Percentiles rank a stretch among this genome's conserved stretches.
Evolutionary conservation across 2,329 filamentous ascomycete genomes (phyloP).

Genomic region (Talaromyces funiculosus): DNA sequence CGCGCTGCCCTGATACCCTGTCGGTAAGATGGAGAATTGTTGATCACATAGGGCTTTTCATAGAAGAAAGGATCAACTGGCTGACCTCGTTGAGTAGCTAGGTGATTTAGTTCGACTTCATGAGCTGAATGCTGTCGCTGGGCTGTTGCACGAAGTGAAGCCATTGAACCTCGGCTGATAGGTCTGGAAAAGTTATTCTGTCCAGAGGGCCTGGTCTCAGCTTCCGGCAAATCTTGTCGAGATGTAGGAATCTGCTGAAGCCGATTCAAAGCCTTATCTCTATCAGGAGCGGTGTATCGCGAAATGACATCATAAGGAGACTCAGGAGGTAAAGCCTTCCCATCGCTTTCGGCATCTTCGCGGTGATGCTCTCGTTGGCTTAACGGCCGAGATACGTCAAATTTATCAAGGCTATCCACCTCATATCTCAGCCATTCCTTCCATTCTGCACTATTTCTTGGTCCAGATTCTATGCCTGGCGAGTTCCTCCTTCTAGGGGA

Average conservation of each 20-base stretch:
- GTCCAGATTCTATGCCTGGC: conserved; percentile 1
- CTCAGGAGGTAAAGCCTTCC: conserved; percentile 18
- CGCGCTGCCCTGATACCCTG: conserved; percentile 14
- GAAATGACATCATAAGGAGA: not conserved
- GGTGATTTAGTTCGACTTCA: not conserved
- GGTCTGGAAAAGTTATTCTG: conserved; percentile 35
- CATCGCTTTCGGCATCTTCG: conserved; percentile 35
- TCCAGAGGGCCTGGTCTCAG: conserved; percentile 7
- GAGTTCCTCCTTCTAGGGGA: conserved; percentile 25
- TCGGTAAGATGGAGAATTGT: conserved; percentile 30
- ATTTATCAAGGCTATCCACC: conserved; percentile 27
- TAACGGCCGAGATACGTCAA: conserved; percentile 2
- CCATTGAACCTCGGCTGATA: conserved; percentile 30
- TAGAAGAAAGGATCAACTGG: conserved; percentile 15
- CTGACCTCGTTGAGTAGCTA: not conserved
- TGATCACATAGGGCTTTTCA: conserved; percentile 15
- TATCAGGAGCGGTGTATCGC: not conserved
- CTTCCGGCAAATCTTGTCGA: not conserved
- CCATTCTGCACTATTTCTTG: conserved; percentile 31
- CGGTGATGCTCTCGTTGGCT: conserved; percentile 29
- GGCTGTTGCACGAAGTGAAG: conserved; percentile 6
- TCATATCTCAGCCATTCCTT: conserved; percentile 34
- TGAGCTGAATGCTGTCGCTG: conserved; percentile 4
- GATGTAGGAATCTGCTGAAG: not conserved
- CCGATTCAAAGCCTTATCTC: not conserved